Evolutionary conservation across 2,329 filamentous ascomycete species (phyloP), one percentile per base, ranked within the genome.

Genomic region (Botryotinia calthae): DNA sequence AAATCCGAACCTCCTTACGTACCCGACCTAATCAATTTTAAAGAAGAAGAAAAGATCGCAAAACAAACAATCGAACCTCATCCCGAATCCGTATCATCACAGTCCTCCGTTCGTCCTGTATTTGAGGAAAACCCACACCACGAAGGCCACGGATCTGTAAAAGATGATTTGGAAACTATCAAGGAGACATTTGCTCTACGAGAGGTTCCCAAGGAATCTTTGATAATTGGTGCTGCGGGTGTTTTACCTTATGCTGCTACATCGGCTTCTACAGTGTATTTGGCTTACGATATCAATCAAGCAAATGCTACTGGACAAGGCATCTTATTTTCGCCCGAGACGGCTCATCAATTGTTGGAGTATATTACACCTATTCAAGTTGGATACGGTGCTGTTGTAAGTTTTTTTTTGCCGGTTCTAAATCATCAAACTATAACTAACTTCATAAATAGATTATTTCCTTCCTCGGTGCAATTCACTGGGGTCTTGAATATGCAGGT

Each of bases 401-500:
- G 89, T 86, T 44, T 48, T 51, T 46, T 37, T 28, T 28, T 12
- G n/a, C 20, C 56, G 31, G 40, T 28, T 4, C 42, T 10, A 28
- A 58, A 34, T 54, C 37, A n/a, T 18, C 25, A 70, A 18, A 64
- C 48, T 31, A 25, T 61, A 70, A 54, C 73, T 76, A 22, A 76
- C 64, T 10, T 58, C 40, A 51, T 58, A 5, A 1, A 28, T 63
- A 92, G 90, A 96, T 97, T 79, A 92, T 97, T 78, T 97, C 94
- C 42, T 98, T 97, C 86, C 88, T 98, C 1, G 95, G 95, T 62
- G 95, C 95, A 48, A 90, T 97, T 79, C 95, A 98, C 83, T 98
- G 88, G 95, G 95, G 95, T 72, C 86, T 97, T 28, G 94, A 97
- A 83, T 97, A 91, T 82, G 92, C 92, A 68, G 87, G 87, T 84